Evolutionary conservation across 2,329 filamentous ascomycete genomes (phyloP), one percentile per base, ranked within the genome.

Genomic region (Aspergillus ochraceoroseus): DNA sequence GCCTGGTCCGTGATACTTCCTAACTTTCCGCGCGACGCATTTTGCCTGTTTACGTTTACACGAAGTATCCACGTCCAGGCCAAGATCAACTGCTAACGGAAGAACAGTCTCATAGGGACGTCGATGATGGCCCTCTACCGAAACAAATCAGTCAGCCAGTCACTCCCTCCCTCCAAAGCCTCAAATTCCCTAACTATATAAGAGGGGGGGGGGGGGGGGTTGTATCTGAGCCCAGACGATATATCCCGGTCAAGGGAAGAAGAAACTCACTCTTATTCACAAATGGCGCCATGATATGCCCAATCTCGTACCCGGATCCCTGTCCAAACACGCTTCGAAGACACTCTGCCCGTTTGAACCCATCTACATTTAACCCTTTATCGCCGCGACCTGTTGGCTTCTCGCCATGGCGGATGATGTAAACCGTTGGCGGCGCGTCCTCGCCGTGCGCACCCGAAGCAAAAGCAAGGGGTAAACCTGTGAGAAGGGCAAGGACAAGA

Each of bases 391-490:
- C 32, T 2, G 13, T 34, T 4, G 58, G 46, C 20, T 61, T 61
- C 35, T 62, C 58, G 22, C 54, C 58, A 32, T 62, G 58, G 7
- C 58, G 57, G 32, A 62, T 57, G 12, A 62, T 43, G 22, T 55
- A 61, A 12, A 61, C 48, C 5, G 47, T 59, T 12, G 58, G 53
- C 14, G n/a, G n/a, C n/a, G n/a, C n/a, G n/a, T n/a, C n/a, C n/a
- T n/a, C n/a, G n/a, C n/a, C n/a, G n/a, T n/a, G n/a, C n/a, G n/a
- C n/a, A n/a, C n/a, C n/a, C n/a, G n/a, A n/a, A n/a, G n/a, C n/a
- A n/a, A 9, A 5, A 22, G 20, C 20, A 22, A 22, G 20, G 20
- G 20, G 9, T 5, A 22, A 22, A 22, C 5, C 20, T 5, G 5
- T 5, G 9, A 22, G 20, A 22, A 22, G 20, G 9, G 20, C 20